Evolutionary conservation across 129 eudicot species (phyloP), one percentile per base, ranked within the genome.

Genomic region (Flaveria ramosissima): DNA sequence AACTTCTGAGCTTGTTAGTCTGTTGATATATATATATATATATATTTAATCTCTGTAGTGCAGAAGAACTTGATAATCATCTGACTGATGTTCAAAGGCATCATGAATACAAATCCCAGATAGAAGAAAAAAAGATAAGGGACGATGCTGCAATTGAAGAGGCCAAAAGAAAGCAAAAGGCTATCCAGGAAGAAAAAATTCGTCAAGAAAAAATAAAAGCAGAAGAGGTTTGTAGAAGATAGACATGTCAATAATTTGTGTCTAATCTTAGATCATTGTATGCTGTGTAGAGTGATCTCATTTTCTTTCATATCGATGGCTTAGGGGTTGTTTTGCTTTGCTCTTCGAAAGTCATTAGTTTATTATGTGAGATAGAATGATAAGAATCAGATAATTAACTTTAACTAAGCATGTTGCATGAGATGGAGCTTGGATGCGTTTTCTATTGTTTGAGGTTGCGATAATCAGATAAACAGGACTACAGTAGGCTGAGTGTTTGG

Each of bases 1-100:
- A 32, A 17, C 12, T 60, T 73, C 68, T 24, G 81, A 53, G 75
- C 48, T 79, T 70, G 63, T 62, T 59, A 73, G 20, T 42, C 36
- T 73, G 47, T 53, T 86, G 83, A 80, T 70, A 4, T 15, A 26
- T 66, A 70, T 9, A 3, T 15, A 26, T 66, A n/a, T n/a, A n/a
- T n/a, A n/a, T 70, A 7, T 68, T 68, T 59, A 43, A 46, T 62
- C 68, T 64, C 42, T 80, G 48, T 57, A 95, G 99, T 75, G 97
- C 99, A 77, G 99, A 95, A 82, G 96, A 85, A 70, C 99, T 95
- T 62, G 99, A 91, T 86, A 85, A 88, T 77, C 97, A 95, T 85
- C 70, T 95, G 30, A 95, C 99, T 17, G 93, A 83, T 51, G 84
- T 95, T 57, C 97, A 91, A 80, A 91, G 99, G 82, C 89, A 92